Percentiles rank a stretch among this genome's conserved stretches.
phyloP scores from a whole-genome alignment of 495 filamentous ascomycete genomes.

The Saxophila tyrrhenica region DNA sequence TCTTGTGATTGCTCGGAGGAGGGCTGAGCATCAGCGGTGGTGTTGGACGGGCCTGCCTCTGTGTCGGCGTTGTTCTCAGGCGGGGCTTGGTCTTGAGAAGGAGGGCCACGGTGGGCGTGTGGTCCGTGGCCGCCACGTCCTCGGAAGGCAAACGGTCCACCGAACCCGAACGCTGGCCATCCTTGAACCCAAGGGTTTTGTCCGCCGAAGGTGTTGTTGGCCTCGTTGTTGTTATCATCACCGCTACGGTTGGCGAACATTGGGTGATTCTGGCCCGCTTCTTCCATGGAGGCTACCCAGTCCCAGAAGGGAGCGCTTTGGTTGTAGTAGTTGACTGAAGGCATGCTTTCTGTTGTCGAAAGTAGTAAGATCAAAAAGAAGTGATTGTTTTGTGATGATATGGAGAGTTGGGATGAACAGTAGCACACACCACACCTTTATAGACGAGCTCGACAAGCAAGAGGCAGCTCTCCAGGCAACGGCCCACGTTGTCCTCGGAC shows the following conservation, averaged over 20 bases:
- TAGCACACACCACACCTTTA: neutral
- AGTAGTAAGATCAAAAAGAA: neutral
- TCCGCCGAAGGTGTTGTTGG: neutral
- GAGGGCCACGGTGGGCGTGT: conserved; percentile 3
- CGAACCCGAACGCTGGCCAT: conserved; percentile 6
- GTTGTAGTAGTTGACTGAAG: conserved; percentile 19
- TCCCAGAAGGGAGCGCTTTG: conserved; percentile 38
- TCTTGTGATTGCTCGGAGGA: conserved; percentile 1
- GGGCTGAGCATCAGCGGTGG: conserved; percentile 8
- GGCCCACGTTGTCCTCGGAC: neutral
- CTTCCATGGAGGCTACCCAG: conserved; percentile 32
- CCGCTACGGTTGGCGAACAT: conserved; percentile 19
- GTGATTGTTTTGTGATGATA: neutral
- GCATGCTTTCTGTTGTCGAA: neutral
- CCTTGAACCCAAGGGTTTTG: conserved; percentile 14
- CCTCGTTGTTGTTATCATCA: conserved; percentile 2
- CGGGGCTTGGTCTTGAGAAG: neutral
- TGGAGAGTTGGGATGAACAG: neutral
- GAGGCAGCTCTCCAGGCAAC: neutral
- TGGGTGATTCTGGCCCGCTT: conserved; percentile 27
- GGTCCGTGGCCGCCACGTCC: conserved; percentile 8
- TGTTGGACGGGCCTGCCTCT: conserved; percentile 13
- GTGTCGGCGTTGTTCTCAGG: neutral
- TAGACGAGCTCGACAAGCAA: neutral
- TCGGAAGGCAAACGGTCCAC: conserved; percentile 10